Base-by-base conservation (phyloP, 2,329 filamentous ascomycete species). In the Sporothrix mexicana region DNA sequence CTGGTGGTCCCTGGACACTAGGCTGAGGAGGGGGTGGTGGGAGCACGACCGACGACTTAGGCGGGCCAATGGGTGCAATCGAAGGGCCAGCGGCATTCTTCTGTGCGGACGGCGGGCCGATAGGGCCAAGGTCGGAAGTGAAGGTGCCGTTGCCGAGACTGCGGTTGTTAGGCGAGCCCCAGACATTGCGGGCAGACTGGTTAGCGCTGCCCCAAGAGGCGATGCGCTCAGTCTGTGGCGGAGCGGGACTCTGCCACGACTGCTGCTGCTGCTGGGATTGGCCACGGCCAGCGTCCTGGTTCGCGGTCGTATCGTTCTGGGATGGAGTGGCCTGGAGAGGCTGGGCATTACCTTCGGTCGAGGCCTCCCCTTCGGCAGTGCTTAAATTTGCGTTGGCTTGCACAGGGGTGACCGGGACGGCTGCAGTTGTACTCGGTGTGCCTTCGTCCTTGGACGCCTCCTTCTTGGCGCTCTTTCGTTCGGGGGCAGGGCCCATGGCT, bases 61-160 rank as follows among this genome's bases (percentile, higher is more conserved):
- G 80, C 1, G 79, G 80, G 0, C 76, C 80, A 30, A 82, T 81
- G 1, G 80, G 80, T 6, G 80, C 83, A 67, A 85, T 84, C 15
- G 84, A 47, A 70, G 78, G 41, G 74, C 75, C 75, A 17, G 23
- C 66, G 41, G 74, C 36, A 8, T 9, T 67, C 69, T 77, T 77
- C 70, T 72, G 73, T 3, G 71, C 72, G 3, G 73, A 78, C 0
- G 81, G 80, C 1, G 83, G 83, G 0, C 78, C 83, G 64, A 85
- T 84, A 6, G 84, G 83, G 41, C 85, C 86, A 69, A 91, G 84
- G 76, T 90, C 88, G 13, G 88, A 85, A 72, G 88, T 89, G 77
- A 95, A 95, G 0, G 92, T 93, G 59, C 92, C 92, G 79, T 95
- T 95, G 3, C 92, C 92, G 23, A 95, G 88, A 12, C 88, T 90